phyloP scores from a whole-genome alignment of 73 alveolate genomes.

The Paramecium caudatum region DNA sequence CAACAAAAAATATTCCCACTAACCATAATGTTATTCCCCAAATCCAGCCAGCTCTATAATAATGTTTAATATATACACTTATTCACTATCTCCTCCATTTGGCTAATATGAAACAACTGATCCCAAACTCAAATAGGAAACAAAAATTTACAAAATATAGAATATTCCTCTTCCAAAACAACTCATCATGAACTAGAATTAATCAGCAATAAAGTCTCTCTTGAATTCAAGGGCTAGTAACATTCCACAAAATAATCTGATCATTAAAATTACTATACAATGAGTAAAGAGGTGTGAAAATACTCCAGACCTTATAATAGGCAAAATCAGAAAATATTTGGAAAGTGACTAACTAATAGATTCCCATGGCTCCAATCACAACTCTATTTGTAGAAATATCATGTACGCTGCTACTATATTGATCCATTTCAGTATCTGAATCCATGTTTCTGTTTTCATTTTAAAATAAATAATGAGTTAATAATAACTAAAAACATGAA shows the following conservation, averaged over 20 bases:
- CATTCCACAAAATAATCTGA: not conserved
- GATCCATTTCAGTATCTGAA: slow-evolving; percentile 17
- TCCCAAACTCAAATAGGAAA: slow-evolving; percentile 15
- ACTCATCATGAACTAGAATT: slow-evolving; percentile 37
- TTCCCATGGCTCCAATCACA: slow-evolving; percentile 55
- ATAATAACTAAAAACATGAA: slow-evolving; percentile 9
- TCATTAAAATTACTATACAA: not conserved
- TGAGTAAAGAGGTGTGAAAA: slow-evolving; percentile 6
- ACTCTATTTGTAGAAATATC: not conserved
- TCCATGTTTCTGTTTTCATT: slow-evolving; percentile 63
- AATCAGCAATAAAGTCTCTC: slow-evolving; percentile 2
- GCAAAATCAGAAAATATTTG: not conserved
- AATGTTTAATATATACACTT: not conserved
- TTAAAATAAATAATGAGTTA: slow-evolving; percentile 39
- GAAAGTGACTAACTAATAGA: slow-evolving; percentile 41
- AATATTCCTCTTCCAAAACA: slow-evolving; percentile 62
- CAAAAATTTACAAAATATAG: slow-evolving; percentile 30
- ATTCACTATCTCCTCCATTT: not conserved
- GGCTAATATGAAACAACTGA: slow-evolving; percentile 49
- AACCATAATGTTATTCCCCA: slow-evolving; percentile 22
- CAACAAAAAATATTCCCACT: slow-evolving; percentile 53
- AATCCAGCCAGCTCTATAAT: slow-evolving; percentile 14
- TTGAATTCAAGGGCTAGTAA: slow-evolving; percentile 37
- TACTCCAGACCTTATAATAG: slow-evolving; percentile 8
- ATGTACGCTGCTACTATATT: slow-evolving; percentile 58